Conservation (phyloP, 768 basidiomycete species). For the Lyophyllum decastes region DNA sequence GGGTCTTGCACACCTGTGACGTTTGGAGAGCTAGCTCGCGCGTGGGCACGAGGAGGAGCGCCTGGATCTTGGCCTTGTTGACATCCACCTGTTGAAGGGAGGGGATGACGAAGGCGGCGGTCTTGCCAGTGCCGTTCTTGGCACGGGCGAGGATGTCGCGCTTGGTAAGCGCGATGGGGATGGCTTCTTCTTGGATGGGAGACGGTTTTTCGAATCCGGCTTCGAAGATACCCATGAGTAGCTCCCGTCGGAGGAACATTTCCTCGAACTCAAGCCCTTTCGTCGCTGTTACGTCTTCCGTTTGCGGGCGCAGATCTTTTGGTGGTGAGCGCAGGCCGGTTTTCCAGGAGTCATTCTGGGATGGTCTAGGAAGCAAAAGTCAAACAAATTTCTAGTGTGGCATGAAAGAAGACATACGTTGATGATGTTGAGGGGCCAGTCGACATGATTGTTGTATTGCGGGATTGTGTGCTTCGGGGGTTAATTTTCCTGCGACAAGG, state of each 20-base stretch:
- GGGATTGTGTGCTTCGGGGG: neutral
- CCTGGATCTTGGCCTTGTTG: constrained; percentile 86
- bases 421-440: constrained; percentile 32
- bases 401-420: constrained; percentile 23
- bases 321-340: constrained; percentile 77
- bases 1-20: constrained; percentile 96
- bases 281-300: constrained; percentile 93
- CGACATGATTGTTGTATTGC: constrained; percentile 22
- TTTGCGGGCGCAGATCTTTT: constrained; percentile 93
- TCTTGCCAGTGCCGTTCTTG: constrained; percentile 98
- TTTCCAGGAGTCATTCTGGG: constrained; percentile 64
- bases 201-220: constrained; percentile 97
- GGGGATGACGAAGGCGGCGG: constrained; percentile 98
- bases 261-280: constrained; percentile 97
- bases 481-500: constrained; percentile 6
- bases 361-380: constrained; percentile 25
- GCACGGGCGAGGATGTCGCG: constrained; percentile 95
- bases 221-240: constrained; percentile 99
- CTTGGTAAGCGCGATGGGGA: constrained; percentile 90
- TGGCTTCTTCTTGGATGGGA: constrained; percentile 99
- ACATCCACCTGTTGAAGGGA: constrained; percentile 92
- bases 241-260: constrained; percentile 87
- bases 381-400: neutral
- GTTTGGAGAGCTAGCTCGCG: constrained; percentile 98
- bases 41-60: constrained; percentile 95